Evolutionary conservation across 75 land plant species (phyloP).

Genomic region (Pseudotsuga menziesii): DNA sequence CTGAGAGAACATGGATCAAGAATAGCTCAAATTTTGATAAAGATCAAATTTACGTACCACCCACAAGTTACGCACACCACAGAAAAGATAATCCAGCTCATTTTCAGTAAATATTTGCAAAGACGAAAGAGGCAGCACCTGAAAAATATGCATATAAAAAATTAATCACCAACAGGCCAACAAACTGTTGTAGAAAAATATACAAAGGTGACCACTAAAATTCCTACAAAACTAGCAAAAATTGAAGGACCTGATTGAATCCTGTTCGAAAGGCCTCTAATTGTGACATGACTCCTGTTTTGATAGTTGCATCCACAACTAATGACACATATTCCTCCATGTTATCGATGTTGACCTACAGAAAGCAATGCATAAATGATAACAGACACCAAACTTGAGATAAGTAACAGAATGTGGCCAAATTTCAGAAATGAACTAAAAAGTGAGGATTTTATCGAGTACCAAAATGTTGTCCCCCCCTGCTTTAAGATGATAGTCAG

Average conservation of each 20-base stretch:
- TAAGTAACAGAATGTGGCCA: neutral
- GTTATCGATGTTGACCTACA: conserved; percentile 51
- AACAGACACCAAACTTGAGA: neutral
- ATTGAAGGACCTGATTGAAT: conserved; percentile 53
- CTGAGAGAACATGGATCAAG: conserved; percentile 12
- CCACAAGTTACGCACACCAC: conserved; percentile 62
- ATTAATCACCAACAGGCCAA: neutral
- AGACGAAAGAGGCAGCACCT: conserved; percentile 58
- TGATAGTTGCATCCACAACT: conserved; percentile 67
- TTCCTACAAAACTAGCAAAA: neutral
- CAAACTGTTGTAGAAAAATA: neutral
- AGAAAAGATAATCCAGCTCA: conserved; percentile 56
- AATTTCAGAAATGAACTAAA: neutral
- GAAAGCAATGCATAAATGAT: neutral
- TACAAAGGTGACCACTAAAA: neutral
- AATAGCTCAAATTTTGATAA: conserved; percentile 8
- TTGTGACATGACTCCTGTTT: conserved; percentile 57
- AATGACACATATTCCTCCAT: conserved; percentile 65
- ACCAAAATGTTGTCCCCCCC: conserved; percentile 44
- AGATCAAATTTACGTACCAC: conserved; percentile 24
- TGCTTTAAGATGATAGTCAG: conserved; percentile 44
- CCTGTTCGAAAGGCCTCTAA: conserved; percentile 70
- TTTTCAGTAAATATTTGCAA: conserved; percentile 61
- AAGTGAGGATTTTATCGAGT: neutral
- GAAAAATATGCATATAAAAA: conserved; percentile 6